Conservation (phyloP, 345 rosid species). For the Salix brachista region DNA sequence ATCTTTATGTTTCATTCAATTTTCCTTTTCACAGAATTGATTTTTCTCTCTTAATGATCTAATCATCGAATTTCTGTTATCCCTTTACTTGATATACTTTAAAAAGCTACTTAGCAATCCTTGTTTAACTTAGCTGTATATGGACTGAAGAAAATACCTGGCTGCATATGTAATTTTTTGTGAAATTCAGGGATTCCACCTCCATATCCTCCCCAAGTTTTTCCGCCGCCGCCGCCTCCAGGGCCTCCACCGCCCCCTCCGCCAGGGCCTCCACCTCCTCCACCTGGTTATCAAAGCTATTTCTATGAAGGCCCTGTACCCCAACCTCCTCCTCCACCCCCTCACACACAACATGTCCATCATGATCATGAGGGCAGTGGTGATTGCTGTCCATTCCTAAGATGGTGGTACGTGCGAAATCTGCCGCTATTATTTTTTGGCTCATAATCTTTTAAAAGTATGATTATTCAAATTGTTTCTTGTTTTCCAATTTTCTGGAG, state of each 20-base stretch:
- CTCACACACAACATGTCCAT: neutral
- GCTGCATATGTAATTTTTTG: neutral
- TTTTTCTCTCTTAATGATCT: neutral
- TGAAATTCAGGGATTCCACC: constrained; percentile 25
- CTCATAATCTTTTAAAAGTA: neutral
- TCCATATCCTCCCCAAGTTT: constrained; percentile 13
- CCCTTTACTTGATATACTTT: too few species aligned
- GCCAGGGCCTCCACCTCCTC: constrained; percentile 9
- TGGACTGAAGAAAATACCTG: neutral
- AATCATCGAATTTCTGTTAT: too few species aligned
- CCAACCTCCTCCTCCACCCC: constrained; percentile 22
- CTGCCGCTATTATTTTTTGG: neutral
- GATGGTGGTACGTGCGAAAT: constrained; percentile 30
- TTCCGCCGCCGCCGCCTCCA: neutral
- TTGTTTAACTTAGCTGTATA: too few species aligned
- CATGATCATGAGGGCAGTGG: constrained; percentile 1
- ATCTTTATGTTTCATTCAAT: neutral
- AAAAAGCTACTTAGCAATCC: too few species aligned
- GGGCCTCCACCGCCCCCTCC: constrained; percentile 14
- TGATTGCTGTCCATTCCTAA: constrained; percentile 30
- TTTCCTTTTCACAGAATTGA: neutral
- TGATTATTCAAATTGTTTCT: neutral
- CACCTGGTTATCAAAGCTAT: constrained; percentile 31
- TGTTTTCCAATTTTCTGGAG: neutral
- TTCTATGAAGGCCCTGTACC: constrained; percentile 24